Conservation (phyloP, 164 flowering plant species). For the Macadamia integrifolia region DNA sequence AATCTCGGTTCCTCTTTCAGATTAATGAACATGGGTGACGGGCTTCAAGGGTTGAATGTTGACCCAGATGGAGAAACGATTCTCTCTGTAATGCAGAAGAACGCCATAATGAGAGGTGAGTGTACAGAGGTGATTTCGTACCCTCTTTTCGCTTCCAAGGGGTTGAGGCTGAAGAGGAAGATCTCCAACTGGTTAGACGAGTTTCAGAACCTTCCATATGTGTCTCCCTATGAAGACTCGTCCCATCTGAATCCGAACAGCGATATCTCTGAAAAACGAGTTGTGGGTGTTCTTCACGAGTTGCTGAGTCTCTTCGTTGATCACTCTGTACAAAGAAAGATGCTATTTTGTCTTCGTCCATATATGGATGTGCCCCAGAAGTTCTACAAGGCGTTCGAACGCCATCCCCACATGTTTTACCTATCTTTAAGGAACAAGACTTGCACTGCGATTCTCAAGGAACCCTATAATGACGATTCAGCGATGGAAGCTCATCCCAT, state of each 20-base stretch:
- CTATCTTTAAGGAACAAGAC: slow-evolving; percentile 70
- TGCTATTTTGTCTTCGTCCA: slow-evolving; percentile 54
- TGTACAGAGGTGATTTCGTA: slow-evolving; percentile 39
- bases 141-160: slow-evolving; percentile 66
- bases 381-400: slow-evolving; percentile 65
- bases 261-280: slow-evolving; percentile 71
- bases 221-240: slow-evolving; percentile 73
- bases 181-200: slow-evolving; percentile 62
- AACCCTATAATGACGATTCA: slow-evolving; percentile 45
- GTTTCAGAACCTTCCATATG: slow-evolving; percentile 73
- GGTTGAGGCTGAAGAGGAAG: slow-evolving; percentile 70
- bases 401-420: slow-evolving; percentile 79
- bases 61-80: slow-evolving; percentile 29
- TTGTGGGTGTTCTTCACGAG: slow-evolving; percentile 80
- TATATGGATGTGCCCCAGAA: slow-evolving; percentile 78
- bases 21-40: slow-evolving; percentile 66
- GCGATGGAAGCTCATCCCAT: slow-evolving; percentile 63
- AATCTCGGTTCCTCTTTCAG: slow-evolving; percentile 45
- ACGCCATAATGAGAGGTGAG: slow-evolving; percentile 40
- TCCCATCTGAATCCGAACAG: slow-evolving; percentile 45
- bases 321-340: slow-evolving; percentile 71
- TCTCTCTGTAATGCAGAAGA: slow-evolving; percentile 50
- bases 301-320: slow-evolving; percentile 76
- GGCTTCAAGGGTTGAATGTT: slow-evolving; percentile 51
- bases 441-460: slow-evolving; percentile 76